Evolutionary conservation across 139 green algal genomes (phyloP), one percentile per base, ranked within the genome.

Genomic region (Deuterostichococcus epilithicus): DNA sequence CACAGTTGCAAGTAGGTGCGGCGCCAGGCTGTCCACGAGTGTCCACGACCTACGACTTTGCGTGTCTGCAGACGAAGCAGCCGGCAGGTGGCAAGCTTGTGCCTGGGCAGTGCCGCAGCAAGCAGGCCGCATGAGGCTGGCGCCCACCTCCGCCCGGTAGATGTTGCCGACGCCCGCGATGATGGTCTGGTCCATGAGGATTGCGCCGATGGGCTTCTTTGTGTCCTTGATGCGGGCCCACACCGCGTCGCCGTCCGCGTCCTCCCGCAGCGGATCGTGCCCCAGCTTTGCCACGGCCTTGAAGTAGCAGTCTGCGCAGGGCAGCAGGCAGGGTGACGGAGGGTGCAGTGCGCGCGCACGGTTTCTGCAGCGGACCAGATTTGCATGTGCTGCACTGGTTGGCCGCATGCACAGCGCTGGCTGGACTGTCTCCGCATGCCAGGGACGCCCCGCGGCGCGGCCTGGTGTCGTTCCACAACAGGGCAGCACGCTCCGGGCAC

Each of bases 81-180:
- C n/a, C n/a, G n/a, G n/a, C n/a, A n/a, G n/a, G n/a, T n/a, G n/a
- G n/a, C n/a, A n/a, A n/a, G n/a, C n/a, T n/a, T n/a, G n/a, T n/a
- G n/a, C n/a, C n/a, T n/a, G n/a, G n/a, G n/a, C n/a, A n/a, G n/a
- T n/a, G n/a, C n/a, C n/a, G n/a, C n/a, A n/a, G n/a, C n/a, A n/a
- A n/a, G n/a, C n/a, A n/a, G n/a, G n/a, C n/a, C n/a, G n/a, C n/a
- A n/a, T 13, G 13, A 52, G 8, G 42, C 42, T 52, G 42, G 20
- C 28, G 52, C 52, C 5, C 52, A 83, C 79, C 85, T 96, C 92
- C 4, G 92, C 92, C 0, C 91, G 79, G 84, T 97, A 97, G 78
- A 97, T 97, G 84, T 97, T 97, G 38, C 92, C 92, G 1, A 92
- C 73, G 37, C 92, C 92, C 30, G 91, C 90, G n/a, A 97, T 75